Evolutionary conservation across 257 asterid species (phyloP).

Genomic region (Paulownia fortunei): DNA sequence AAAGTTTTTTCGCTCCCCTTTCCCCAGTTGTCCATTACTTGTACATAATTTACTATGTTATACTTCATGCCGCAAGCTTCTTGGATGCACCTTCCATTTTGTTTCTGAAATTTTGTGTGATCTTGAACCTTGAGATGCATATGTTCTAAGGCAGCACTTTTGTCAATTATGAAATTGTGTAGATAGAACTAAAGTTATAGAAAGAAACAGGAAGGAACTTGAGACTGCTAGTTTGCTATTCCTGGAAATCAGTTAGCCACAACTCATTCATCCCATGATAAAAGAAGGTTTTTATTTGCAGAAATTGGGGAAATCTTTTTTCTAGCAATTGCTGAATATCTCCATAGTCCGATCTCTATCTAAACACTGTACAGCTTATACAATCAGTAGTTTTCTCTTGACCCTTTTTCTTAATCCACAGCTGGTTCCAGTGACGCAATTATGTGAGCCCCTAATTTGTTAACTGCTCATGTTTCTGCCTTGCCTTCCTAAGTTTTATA

Average conservation of each 20-base stretch:
- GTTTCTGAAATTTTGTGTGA: slow-evolving; percentile 21
- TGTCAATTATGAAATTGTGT: slow-evolving; percentile 21
- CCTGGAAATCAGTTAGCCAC: not conserved
- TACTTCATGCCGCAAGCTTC: slow-evolving; percentile 25
- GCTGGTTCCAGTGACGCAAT: not conserved
- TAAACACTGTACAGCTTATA: not conserved
- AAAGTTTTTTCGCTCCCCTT: not conserved
- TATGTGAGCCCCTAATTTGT: not conserved
- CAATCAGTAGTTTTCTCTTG: slow-evolving; percentile 4
- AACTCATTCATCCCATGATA: slow-evolving; percentile 10
- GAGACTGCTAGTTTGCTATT: not conserved
- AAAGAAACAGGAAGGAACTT: not conserved
- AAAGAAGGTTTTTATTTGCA: not conserved
- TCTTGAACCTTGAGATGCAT: slow-evolving; percentile 21
- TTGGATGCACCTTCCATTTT: slow-evolving; percentile 25
- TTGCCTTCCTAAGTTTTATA: slow-evolving; percentile 15
- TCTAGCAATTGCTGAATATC: slow-evolving; percentile 19
- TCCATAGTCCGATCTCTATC: slow-evolving; percentile 10
- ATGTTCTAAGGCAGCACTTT: slow-evolving; percentile 7
- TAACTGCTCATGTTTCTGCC: not conserved
- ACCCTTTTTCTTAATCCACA: slow-evolving; percentile 3
- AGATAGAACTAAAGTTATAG: not conserved
- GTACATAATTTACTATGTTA: slow-evolving; percentile 20
- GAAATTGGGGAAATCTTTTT: not conserved
- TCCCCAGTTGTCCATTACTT: slow-evolving; percentile 3